phyloP scores from a whole-genome alignment of 257 asterid species.

The Thymus quinquecostatus region DNA sequence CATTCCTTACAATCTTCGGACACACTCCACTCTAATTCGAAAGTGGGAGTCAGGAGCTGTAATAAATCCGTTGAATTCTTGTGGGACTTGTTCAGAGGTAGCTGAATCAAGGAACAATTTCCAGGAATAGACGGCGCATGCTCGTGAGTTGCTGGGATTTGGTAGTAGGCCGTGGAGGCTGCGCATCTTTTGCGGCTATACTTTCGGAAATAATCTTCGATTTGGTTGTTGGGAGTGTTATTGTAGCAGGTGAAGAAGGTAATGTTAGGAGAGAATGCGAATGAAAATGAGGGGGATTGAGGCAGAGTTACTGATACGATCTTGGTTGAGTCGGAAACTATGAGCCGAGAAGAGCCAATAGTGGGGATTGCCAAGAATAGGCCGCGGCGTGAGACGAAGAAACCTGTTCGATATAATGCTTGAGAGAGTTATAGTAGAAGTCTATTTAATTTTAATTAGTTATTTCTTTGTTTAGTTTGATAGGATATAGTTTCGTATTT shows the following conservation, averaged over 20 bases:
- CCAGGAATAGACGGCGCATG: background rate
- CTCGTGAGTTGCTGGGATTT: background rate
- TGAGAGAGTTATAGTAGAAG: too few relatives aligned
- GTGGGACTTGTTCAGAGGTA: slow-evolving; percentile 29
- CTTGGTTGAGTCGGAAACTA: too few relatives aligned
- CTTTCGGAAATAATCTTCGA: background rate
- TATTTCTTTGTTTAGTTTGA: too few relatives aligned
- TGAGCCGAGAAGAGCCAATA: too few relatives aligned
- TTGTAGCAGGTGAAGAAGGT: slow-evolving; percentile 31
- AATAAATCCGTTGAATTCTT: background rate
- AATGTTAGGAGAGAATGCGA: slow-evolving; percentile 28
- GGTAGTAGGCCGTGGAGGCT: background rate
- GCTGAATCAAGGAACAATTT: slow-evolving; percentile 14
- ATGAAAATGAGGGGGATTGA: slow-evolving; percentile 18
- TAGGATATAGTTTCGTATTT: too few relatives aligned
- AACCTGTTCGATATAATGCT: too few relatives aligned
- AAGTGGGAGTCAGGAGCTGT: slow-evolving; percentile 24
- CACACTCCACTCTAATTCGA: slow-evolving; percentile 42
- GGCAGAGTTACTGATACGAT: background rate
- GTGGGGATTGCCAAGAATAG: too few relatives aligned
- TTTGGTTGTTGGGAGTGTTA: background rate
- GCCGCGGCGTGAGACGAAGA: too few relatives aligned
- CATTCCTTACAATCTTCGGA: slow-evolving; percentile 38
- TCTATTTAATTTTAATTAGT: too few relatives aligned
- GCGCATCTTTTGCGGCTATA: background rate